Conservation (phyloP, 495 filamentous ascomycete species). For the Aspergillus olivimuriae region DNA sequence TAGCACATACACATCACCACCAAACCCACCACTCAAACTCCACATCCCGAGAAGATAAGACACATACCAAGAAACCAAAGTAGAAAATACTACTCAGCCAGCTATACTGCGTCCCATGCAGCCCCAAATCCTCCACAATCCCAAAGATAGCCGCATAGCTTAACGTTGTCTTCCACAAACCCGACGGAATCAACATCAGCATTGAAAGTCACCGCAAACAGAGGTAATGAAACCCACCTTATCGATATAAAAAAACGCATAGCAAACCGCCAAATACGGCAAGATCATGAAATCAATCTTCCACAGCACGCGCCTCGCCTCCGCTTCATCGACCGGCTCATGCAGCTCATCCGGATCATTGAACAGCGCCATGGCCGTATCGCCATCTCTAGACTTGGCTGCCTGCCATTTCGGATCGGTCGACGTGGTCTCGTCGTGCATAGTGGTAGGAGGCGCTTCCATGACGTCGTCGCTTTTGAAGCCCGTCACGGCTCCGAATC, state of each 20-base stretch:
- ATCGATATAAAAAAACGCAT: constrained; percentile 57
- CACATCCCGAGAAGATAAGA: too few species aligned
- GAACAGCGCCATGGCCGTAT: constrained; percentile 42
- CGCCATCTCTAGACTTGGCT: constrained; percentile 29
- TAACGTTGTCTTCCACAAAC: constrained; percentile 44
- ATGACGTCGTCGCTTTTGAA: constrained; percentile 21
- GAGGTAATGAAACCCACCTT: constrained; percentile 23
- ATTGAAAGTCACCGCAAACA: constrained; percentile 18
- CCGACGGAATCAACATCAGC: constrained; percentile 30
- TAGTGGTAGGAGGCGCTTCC: constrained; percentile 18
- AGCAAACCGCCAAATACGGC: constrained; percentile 49
- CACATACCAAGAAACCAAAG: constrained; percentile 36
- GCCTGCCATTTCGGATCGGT: constrained; percentile 22
- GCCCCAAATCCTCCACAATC: constrained; percentile 41
- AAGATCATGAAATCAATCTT: constrained; percentile 51
- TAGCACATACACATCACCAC: too few species aligned
- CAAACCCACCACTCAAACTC: too few species aligned
- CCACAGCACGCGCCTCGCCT: constrained; percentile 43
- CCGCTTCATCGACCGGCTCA: constrained; percentile 42
- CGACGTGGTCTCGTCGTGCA: constrained; percentile 22
- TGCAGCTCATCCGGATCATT: constrained; percentile 33
- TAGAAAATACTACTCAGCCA: constrained; percentile 47
- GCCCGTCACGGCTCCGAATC: constrained; percentile 11
- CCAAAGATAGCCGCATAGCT: constrained; percentile 56
- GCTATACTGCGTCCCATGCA: constrained; percentile 43